phyloP scores from a whole-genome alignment of 2,329 filamentous ascomycete species.

The Fonsecaea multimorphosa region DNA sequence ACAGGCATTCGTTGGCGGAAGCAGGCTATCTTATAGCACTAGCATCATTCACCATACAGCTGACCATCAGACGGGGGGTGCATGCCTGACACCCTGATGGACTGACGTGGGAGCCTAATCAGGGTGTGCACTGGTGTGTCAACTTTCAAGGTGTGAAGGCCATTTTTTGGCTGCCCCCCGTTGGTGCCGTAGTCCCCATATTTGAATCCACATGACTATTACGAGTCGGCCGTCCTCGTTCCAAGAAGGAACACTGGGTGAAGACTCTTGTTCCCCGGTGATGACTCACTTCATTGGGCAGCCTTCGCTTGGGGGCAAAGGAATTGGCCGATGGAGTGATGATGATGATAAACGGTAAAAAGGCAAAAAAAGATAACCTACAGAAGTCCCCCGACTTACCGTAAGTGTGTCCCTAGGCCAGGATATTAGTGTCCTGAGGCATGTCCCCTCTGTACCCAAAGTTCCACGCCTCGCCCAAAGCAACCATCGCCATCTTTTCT shows the following conservation, averaged over 20 bases:
- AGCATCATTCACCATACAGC: background rate
- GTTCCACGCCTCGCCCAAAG: constrained; percentile 4
- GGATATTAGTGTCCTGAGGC: no score
- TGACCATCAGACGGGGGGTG: background rate
- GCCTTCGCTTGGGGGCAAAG: background rate
- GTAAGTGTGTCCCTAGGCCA: background rate
- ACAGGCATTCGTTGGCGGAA: background rate
- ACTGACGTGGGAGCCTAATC: constrained; percentile 18
- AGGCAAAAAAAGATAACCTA: background rate
- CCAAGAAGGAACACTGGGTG: background rate
- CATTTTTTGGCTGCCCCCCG: background rate
- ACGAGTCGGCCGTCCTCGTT: background rate
- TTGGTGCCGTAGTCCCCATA: constrained; percentile 1
- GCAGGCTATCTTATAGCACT: background rate
- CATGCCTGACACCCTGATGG: background rate
- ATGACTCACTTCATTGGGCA: constrained; percentile 18
- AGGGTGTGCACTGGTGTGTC: constrained; percentile 4
- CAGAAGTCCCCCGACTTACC: constrained; percentile 14
- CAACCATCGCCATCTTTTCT: no score
- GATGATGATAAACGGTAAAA: background rate
- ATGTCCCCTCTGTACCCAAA: background rate
- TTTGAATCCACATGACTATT: constrained; percentile 17
- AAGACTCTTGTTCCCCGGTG: background rate
- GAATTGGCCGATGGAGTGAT: constrained; percentile 5
- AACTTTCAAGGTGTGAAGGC: background rate